Conservation (phyloP, 495 filamentous ascomycete species). For the Emericellopsis terricola region DNA sequence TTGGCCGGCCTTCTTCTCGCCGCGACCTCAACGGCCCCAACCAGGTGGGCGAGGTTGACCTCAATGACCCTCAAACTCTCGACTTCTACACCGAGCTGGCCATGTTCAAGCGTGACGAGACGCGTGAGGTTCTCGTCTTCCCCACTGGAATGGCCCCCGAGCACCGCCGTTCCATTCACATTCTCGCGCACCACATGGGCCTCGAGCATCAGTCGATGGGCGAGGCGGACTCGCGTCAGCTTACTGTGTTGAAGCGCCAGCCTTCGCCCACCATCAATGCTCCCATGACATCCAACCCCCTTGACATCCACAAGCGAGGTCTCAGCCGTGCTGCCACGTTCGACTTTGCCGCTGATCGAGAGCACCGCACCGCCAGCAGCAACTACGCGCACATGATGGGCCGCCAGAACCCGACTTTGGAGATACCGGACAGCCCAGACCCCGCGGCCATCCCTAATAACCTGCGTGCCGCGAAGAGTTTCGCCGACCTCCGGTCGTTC, state of each 20-base stretch:
- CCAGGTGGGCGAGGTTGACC: conserved; percentile 46
- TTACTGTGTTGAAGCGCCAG: conserved; percentile 63
- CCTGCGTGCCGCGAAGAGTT: conserved; percentile 90
- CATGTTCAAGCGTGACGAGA: conserved; percentile 65
- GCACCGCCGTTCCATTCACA: conserved; percentile 80
- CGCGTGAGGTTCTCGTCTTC: conserved; percentile 68
- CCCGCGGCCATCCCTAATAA: conserved; percentile 39
- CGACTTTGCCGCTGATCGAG: conserved; percentile 54
- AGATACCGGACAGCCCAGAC: conserved; percentile 69
- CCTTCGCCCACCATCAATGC: conserved; percentile 9
- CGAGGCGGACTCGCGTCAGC: conserved; percentile 65
- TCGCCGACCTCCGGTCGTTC: conserved; percentile 86
- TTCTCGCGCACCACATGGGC: conserved; percentile 86
- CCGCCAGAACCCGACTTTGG: conserved; percentile 59
- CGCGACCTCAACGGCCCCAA: background rate
- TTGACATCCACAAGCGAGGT: conserved; percentile 58
- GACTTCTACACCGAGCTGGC: conserved; percentile 77
- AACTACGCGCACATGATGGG: conserved; percentile 57
- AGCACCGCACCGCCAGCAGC: conserved; percentile 53
- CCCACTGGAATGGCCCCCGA: conserved; percentile 59
- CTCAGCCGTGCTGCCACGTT: conserved; percentile 93
- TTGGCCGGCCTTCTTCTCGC: background rate
- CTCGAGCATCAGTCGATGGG: conserved; percentile 80
- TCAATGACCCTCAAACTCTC: conserved; percentile 81
- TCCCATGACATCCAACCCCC: conserved; percentile 42